Base-by-base conservation (phyloP, 163 green algal species). In the Smithsoniella earleae region DNA sequence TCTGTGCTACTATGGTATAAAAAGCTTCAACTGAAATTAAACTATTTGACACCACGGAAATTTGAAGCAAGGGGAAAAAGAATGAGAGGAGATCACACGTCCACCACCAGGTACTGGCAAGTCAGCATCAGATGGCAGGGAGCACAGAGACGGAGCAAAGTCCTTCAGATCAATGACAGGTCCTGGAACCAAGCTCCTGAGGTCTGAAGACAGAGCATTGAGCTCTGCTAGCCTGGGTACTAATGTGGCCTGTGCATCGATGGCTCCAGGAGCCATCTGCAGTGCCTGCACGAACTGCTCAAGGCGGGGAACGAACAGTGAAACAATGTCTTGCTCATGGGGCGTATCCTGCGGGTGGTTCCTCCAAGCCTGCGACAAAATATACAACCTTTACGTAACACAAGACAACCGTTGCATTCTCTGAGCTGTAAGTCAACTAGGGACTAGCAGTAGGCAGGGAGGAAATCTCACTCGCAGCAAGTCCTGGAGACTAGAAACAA, bases 71-170 rank as follows among this genome's bases (percentile, higher is more conserved):
- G n/a, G n/a, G n/a, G n/a, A n/a, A n/a, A n/a, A n/a, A n/a, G n/a
- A n/a, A n/a, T n/a, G n/a, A n/a, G n/a, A n/a, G n/a, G n/a, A n/a
- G n/a, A 34, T 22, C 58, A 31, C 20, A 69, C 58, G 20, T 5
- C 43, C 25, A 69, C 34, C 27, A 38, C 58, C 58, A 4, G 58
- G 58, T 38, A 69, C 34, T 38, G 58, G 58, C 58, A 69, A 13
- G 58, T 36, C 43, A n/a, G 58, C 58, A n/a, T 33, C 25, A 1
- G 43, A 25, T 16, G 58, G 58, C 8, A 69, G 27, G 58, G 27
- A 43, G 58, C 31, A 43, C 58, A 69, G 25, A 13, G 58, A 69
- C 8, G 58, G 58, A 13, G 58, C 31, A 13, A 69, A 69, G 58
- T 69, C 43, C 5, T 18, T 13, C n/a, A 69, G 58, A n/a, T 69